Evolutionary conservation across 305 asterid genomes (phyloP).

Genomic region (Coffea humblotiana): DNA sequence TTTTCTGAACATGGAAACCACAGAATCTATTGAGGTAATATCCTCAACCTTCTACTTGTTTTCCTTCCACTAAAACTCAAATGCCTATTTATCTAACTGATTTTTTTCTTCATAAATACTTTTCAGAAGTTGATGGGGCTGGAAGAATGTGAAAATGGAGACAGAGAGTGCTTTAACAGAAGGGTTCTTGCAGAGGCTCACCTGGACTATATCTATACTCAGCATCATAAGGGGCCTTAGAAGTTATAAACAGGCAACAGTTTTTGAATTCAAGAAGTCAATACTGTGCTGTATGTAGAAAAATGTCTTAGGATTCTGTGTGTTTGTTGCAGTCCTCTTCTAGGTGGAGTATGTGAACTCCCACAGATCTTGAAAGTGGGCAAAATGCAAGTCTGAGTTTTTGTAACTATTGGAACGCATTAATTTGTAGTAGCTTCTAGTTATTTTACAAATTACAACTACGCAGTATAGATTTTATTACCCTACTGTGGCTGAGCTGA

Average conservation of each 20-base stretch:
- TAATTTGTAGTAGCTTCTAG: not conserved
- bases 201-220: conserved; percentile 83
- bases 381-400: not conserved
- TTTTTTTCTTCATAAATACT: not conserved
- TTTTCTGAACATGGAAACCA: conserved; percentile 17
- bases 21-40: conserved; percentile 39
- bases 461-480: not conserved
- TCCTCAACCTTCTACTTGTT: not conserved
- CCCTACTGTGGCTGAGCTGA: not conserved
- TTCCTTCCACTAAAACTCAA: not conserved
- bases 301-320: not conserved
- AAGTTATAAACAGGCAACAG: not conserved
- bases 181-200: conserved; percentile 66
- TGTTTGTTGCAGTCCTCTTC: not conserved
- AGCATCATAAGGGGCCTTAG: conserved; percentile 49
- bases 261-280: not conserved
- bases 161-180: conserved; percentile 61
- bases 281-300: not conserved
- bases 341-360: not conserved
- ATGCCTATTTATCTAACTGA: not conserved
- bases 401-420: not conserved
- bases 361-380: not conserved
- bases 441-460: not conserved
- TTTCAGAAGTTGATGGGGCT: conserved; percentile 51
- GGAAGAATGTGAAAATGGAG: conserved; percentile 55